Evolutionary conservation across 2,329 filamentous ascomycete species (phyloP).

Genomic region (Mycogone perniciosa): DNA sequence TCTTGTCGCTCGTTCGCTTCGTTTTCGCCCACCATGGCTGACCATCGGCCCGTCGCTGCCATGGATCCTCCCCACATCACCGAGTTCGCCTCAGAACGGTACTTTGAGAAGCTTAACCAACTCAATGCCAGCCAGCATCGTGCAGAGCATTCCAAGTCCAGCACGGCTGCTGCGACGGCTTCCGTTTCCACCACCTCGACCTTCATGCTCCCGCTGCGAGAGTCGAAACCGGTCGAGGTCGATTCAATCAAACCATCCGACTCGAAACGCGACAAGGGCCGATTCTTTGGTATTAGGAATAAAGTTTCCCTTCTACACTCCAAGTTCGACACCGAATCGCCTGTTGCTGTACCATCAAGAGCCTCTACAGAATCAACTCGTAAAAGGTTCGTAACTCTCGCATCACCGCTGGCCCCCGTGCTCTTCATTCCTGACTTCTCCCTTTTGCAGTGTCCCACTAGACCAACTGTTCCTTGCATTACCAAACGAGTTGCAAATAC

Average conservation of each 20-base stretch:
- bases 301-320: conserved; percentile 32
- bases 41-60: conserved; percentile 25
- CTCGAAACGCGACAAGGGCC: conserved; percentile 36
- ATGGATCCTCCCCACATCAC: conserved; percentile 60
- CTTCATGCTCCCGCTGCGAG: conserved; percentile 46
- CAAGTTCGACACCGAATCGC: conserved; percentile 23
- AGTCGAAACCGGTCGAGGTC: conserved; percentile 28
- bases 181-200: conserved; percentile 21
- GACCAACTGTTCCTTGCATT: conserved; percentile 52
- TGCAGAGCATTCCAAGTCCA: conserved; percentile 23
- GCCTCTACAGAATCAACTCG: conserved; percentile 22
- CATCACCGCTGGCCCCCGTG: neutral
- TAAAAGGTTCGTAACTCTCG: conserved; percentile 25
- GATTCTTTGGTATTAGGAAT: conserved; percentile 36
- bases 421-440: conserved; percentile 16
- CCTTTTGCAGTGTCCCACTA: conserved; percentile 36
- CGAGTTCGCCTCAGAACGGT: conserved; percentile 60
- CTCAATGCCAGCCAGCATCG: conserved; percentile 39
- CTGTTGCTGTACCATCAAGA: conserved; percentile 12
- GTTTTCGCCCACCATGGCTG: conserved; percentile 26
- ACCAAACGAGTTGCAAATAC: conserved; percentile 57
- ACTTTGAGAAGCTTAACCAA: conserved; percentile 56
- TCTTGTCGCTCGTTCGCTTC: conserved; percentile 19
- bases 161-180: conserved; percentile 14
- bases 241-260: conserved; percentile 26